Evolutionary conservation across 1,284 basidiomycete species (phyloP).

Genomic region (Puccinia polysora): DNA sequence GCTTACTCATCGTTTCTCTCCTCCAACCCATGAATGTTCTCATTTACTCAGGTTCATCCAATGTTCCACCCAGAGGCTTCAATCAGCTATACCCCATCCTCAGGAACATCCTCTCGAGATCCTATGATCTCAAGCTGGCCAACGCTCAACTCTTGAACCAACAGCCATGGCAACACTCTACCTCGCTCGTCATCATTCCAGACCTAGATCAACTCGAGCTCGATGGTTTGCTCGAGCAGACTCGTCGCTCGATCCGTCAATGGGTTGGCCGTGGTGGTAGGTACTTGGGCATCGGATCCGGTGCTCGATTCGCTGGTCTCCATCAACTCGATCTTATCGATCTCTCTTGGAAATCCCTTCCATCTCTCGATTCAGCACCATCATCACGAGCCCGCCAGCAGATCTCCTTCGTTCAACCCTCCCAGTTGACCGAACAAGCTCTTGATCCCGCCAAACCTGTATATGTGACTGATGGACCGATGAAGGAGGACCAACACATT

Average conservation of each 20-base stretch:
- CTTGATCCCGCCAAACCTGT: neutral
- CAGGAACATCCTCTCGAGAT: constrained; percentile 11
- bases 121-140: constrained; percentile 38
- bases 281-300: constrained; percentile 30
- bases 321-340: constrained; percentile 1
- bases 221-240: neutral
- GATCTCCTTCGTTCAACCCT: neutral
- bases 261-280: constrained; percentile 37
- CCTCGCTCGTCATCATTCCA: constrained; percentile 31
- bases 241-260: constrained; percentile 4
- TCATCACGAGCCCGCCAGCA: neutral
- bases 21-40: constrained; percentile 29
- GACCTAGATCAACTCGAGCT: constrained; percentile 9
- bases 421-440: neutral
- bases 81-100: neutral
- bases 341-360: constrained; percentile 8
- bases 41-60: constrained; percentile 30
- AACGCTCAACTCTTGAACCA: constrained; percentile 23
- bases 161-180: constrained; percentile 35
- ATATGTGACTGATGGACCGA: neutral
- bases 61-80: neutral
- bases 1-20: no score
- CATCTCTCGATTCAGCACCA: neutral
- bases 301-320: constrained; percentile 8
- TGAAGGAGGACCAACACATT: neutral